These are phyloP conservation scores for Pyrus bretschneideri DNA, from an alignment of 306 rosid species.

Conservation along the genomic window DNA sequence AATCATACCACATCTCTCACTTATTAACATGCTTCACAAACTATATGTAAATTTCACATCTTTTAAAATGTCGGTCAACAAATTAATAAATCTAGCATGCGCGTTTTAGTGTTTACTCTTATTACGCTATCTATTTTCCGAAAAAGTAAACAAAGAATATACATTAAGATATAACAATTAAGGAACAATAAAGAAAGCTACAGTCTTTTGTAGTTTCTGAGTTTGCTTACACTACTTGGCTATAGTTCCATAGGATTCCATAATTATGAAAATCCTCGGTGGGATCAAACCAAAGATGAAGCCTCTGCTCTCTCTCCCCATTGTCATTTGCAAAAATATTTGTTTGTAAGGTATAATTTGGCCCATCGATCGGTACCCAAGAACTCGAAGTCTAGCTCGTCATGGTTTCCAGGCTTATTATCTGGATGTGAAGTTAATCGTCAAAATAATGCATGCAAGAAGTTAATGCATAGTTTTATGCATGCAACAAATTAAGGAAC, in stretches of 20 bases:
- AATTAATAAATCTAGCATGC: too few relatives aligned
- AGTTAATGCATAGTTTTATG: too few relatives aligned
- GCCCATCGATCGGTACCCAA: background rate
- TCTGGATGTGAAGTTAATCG: background rate
- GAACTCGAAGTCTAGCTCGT: conserved; percentile 26
- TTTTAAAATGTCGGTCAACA: too few relatives aligned
- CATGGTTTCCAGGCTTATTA: background rate
- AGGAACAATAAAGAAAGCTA: too few relatives aligned
- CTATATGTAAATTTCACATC: too few relatives aligned
- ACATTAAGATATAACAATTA: too few relatives aligned
- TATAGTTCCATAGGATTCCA: conserved; percentile 22
- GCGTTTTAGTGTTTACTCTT: too few relatives aligned
- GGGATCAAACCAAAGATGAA: conserved; percentile 24
- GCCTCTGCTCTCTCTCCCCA: conserved; percentile 18
- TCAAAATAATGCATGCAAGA: background rate
- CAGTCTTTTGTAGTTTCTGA: too few relatives aligned
- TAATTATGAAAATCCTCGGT: conserved; percentile 15
- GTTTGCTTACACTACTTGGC: conserved; percentile 16
- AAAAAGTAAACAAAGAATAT: too few relatives aligned
- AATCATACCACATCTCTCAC: background rate
- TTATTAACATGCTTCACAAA: too few relatives aligned
- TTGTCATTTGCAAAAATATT: conserved; percentile 12
- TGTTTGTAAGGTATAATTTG: background rate
- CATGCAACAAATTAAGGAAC: too few relatives aligned
- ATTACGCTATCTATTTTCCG: too few relatives aligned